Evolutionary conservation across 2,329 filamentous ascomycete genomes (phyloP).

Genomic region (Fusarium albosuccineum): DNA sequence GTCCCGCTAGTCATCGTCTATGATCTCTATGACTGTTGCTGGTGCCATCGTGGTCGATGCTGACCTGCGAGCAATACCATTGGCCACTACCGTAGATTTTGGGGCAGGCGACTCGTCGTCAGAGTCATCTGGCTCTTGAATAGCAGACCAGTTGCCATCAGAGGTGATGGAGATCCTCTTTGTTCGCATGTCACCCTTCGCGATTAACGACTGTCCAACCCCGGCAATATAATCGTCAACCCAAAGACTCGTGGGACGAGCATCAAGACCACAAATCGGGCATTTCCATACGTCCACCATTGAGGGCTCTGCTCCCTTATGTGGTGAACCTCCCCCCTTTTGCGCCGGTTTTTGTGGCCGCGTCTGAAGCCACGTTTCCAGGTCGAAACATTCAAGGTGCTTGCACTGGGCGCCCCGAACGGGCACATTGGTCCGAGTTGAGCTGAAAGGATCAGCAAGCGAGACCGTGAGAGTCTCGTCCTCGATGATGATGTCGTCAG

Average conservation of each 20-base stretch:
- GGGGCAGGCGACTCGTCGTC: constrained; percentile 42
- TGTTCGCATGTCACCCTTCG: constrained; percentile 35
- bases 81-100: constrained; percentile 1
- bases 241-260: constrained; percentile 76
- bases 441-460: constrained; percentile 76
- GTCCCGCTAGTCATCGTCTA: constrained; percentile 41
- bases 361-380: constrained; percentile 82
- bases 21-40: constrained; percentile 46
- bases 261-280: constrained; percentile 84
- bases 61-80: constrained; percentile 13
- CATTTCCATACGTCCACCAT: constrained; percentile 84
- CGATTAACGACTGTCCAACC: constrained; percentile 68
- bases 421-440: constrained; percentile 75
- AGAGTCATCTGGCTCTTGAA: constrained; percentile 49
- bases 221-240: constrained; percentile 80
- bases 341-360: constrained; percentile 62
- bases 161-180: constrained; percentile 48
- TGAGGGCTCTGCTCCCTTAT: constrained; percentile 59
- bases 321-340: constrained; percentile 20
- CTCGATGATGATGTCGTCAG: constrained; percentile 73
- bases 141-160: constrained; percentile 52
- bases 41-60: constrained; percentile 21
- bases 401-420: constrained; percentile 77
- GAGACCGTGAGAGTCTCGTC: constrained; percentile 68
- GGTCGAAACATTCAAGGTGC: constrained; percentile 91